Evolutionary conservation across 108 stramenopile genomes (phyloP).

Genomic region (Nannochloropsis gaditana): DNA sequence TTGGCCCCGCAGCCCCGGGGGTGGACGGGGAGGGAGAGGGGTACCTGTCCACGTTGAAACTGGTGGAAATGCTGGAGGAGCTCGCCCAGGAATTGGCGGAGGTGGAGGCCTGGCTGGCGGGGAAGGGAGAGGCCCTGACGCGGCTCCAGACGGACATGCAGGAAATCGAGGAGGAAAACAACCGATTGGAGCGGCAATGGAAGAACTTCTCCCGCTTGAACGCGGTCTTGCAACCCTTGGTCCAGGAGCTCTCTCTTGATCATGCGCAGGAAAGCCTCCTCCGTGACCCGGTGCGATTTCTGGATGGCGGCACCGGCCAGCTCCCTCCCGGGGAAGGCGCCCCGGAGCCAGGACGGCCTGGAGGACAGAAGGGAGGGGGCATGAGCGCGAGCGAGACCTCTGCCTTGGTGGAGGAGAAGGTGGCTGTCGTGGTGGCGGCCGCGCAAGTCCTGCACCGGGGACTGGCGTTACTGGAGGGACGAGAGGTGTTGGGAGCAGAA

Average conservation of each 20-base stretch:
- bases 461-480: background rate
- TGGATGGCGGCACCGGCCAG: background rate
- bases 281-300: background rate
- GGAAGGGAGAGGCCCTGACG: background rate
- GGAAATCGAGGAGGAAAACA: background rate
- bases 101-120: background rate
- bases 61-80: background rate
- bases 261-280: background rate
- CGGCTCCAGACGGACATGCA: background rate
- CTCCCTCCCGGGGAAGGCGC: no score
- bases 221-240: background rate
- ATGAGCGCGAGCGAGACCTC: slow-evolving; percentile 3
- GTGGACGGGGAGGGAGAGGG: background rate
- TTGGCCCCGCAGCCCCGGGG: background rate
- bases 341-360: no score
- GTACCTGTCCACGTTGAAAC: background rate
- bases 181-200: background rate
- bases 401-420: background rate
- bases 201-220: background rate
- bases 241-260: background rate
- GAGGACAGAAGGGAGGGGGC: background rate
- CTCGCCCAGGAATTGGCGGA: background rate
- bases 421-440: background rate
- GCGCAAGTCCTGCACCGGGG: background rate
- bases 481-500: background rate